A percentile compares a stretch with the other conserved stretches of the same genome.
Evolutionary conservation across 768 basidiomycete genomes (phyloP).

Genomic region (Trichaptum fuscoviolaceum): DNA sequence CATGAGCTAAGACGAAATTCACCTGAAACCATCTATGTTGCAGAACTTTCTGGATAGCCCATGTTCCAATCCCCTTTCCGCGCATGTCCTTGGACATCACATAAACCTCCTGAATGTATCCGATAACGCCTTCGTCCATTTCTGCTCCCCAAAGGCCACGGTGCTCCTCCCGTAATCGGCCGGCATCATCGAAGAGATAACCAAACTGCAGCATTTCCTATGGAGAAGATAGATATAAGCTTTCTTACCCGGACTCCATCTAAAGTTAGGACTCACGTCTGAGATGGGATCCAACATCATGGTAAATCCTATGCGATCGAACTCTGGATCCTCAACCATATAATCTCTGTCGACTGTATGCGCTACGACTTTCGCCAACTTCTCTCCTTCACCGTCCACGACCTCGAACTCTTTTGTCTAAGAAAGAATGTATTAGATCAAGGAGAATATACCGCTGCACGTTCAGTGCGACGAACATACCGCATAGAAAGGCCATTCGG

Average conservation of each 20-base stretch:
- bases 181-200: neutral
- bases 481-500: neutral
- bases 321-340: neutral
- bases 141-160: neutral
- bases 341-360: neutral
- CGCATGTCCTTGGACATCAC: neutral
- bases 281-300: neutral
- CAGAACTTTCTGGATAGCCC: neutral
- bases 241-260: too few relatives aligned
- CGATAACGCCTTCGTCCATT: neutral
- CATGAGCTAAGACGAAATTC: neutral
- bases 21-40: neutral
- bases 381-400: neutral
- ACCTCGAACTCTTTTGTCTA: neutral
- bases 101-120: neutral
- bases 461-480: neutral
- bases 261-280: neutral
- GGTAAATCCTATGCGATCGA: neutral
- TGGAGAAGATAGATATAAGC: neutral
- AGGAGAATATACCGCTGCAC: neutral
- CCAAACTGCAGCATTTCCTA: neutral
- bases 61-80: neutral
- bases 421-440: neutral
- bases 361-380: neutral
- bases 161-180: neutral